These are phyloP conservation scores for Knoxdaviesia capensis DNA, from an alignment of 2,329 filamentous ascomycete species.

Conservation along the genomic window DNA sequence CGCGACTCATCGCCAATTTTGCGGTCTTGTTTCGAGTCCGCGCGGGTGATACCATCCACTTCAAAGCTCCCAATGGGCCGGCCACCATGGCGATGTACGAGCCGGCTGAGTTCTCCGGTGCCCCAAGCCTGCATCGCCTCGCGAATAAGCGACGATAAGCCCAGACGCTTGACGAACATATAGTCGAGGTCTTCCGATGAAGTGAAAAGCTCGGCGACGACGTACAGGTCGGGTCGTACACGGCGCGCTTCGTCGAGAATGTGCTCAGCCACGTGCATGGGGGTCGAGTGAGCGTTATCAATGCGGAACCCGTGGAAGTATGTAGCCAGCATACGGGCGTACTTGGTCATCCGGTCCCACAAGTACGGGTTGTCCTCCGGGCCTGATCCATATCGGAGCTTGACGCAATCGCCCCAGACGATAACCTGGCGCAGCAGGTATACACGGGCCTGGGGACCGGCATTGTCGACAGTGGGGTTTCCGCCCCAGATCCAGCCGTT, in stretches of 20 bases:
- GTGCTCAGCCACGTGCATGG: constrained; percentile 82
- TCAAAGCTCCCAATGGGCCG: constrained; percentile 94
- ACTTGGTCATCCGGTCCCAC: constrained; percentile 90
- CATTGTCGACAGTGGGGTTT: constrained; percentile 84
- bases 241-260: constrained; percentile 84
- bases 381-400: constrained; percentile 68
- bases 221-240: constrained; percentile 70
- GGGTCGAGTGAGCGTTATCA: constrained; percentile 95
- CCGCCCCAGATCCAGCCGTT: constrained; percentile 99
- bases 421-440: constrained; percentile 94
- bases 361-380: constrained; percentile 79
- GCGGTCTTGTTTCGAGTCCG: constrained; percentile 18
- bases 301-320: constrained; percentile 93
- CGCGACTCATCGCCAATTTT: constrained; percentile 8
- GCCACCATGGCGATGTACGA: constrained; percentile 86
- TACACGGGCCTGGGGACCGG: constrained; percentile 72
- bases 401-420: constrained; percentile 96
- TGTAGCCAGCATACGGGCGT: constrained; percentile 79
- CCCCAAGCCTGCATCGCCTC: constrained; percentile 99
- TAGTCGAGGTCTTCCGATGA: constrained; percentile 94
- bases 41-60: constrained; percentile 61
- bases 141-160: constrained; percentile 76
- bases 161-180: constrained; percentile 81
- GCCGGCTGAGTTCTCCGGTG: constrained; percentile 73
- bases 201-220: constrained; percentile 89